Conservation (phyloP, 2,329 filamentous ascomycete species). For the Monosporascus sp. region DNA sequence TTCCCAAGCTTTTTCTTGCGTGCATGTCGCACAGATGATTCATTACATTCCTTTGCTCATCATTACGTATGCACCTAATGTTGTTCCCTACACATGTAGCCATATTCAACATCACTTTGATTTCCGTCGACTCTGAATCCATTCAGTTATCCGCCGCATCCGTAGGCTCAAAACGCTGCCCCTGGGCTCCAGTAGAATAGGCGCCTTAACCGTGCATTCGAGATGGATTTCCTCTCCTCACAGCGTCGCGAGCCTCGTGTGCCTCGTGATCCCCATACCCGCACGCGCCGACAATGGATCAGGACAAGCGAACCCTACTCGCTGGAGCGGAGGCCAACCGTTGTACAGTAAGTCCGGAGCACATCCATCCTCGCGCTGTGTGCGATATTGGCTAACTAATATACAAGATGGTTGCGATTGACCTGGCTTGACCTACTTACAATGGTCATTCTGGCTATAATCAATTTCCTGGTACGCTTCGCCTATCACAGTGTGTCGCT, state of each 20-base stretch:
- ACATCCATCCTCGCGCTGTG: no score
- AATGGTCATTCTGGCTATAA: constrained; percentile 1
- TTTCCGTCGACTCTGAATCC: no score
- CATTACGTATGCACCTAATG: no score
- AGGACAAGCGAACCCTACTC: background rate
- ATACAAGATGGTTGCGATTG: constrained; percentile 3
- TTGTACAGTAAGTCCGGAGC: background rate
- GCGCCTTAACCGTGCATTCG: background rate
- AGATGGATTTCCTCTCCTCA: background rate
- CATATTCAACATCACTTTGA: no score
- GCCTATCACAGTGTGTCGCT: background rate
- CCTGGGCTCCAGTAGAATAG: no score
- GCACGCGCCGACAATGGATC: background rate
- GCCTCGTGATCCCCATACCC: background rate
- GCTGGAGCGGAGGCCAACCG: constrained; percentile 1
- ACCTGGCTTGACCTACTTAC: constrained; percentile 3
- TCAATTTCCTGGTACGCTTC: background rate
- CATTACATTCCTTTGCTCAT: no score
- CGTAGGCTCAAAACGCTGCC: no score
- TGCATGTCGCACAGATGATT: no score
- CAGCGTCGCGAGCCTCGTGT: background rate
- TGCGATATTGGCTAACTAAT: background rate
- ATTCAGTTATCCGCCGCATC: no score
- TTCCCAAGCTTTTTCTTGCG: no score
- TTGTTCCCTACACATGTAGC: no score